Base-by-base conservation (phyloP, 164 flowering plant genomes). In the Umbellularia californica region DNA sequence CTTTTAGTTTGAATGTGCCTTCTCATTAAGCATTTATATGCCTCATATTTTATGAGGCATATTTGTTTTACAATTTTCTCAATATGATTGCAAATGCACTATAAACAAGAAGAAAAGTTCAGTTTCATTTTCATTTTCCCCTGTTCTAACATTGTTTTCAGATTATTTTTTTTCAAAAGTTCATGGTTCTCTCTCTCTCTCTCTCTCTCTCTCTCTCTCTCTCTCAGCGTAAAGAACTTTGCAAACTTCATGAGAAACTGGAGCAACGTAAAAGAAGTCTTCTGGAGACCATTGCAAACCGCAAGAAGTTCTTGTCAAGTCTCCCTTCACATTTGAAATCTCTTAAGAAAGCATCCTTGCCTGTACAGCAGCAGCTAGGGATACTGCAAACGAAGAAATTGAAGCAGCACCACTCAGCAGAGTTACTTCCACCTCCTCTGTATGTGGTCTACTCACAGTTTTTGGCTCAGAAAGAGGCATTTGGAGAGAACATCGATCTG, bases 241-340 rank as follows among this genome's bases (percentile, higher is more conserved):
- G 97, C 85, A 89, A 89, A 73, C 87, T 83, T 66, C 89, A 80
- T 27, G 93, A 87, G 77, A 83, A 87, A 77, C 82, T 96, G 77
- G 97, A 92, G 73, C 86, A 84, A 76, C 85, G 79, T 17, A 92
- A 90, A 83, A 94, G 87, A 81, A 77, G 84, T 71, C 92, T 96
- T 65, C 72, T 77, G 78, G 95, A 92, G 82, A 85, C 87, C 47
- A 90, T 92, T 78, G 88, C 94, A 30, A 90, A 84, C 82, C 79
- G 96, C 69, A 96, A 88, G 84, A 96, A 96, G 83, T 94, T 96
- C 77, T 77, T 96, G 75, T 90, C 97, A 50, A 94, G 97, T 85
- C 95, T 96, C 58, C 99, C 99, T 60, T 92, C 97, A 35, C 97
- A 94, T 81, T 88, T 96, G 71, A 96, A 96, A 81, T 85, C 97